Evolutionary conservation across 495 filamentous ascomycete species (phyloP).

Genomic region (Trichoderma reesei): DNA sequence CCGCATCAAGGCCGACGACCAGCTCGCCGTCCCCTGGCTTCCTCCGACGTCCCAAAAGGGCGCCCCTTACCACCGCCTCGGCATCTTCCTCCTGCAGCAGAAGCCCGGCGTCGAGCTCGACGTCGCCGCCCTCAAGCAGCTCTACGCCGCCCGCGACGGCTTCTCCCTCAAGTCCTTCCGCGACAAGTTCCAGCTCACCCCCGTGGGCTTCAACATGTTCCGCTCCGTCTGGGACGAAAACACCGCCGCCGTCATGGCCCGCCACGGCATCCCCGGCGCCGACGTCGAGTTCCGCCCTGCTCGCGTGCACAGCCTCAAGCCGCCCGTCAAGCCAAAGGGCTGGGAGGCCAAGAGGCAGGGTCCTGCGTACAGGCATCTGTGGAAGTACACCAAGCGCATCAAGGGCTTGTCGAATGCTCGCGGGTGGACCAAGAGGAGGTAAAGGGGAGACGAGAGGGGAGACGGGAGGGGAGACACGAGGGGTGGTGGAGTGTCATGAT

Average conservation of each 20-base stretch:
- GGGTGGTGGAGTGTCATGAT: not conserved
- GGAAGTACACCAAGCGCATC: conserved; percentile 44
- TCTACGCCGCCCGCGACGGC: conserved; percentile 44
- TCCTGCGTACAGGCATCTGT: conserved; percentile 43
- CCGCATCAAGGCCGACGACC: conserved; percentile 34
- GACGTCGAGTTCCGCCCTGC: conserved; percentile 78
- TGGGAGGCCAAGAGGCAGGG: conserved; percentile 48
- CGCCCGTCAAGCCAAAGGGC: conserved; percentile 38
- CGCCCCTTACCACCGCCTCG: conserved; percentile 79
- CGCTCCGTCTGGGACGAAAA: conserved; percentile 80
- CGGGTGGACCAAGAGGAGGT: conserved; percentile 15
- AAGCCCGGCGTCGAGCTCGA: conserved; percentile 50
- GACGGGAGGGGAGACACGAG: not conserved
- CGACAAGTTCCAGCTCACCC: conserved; percentile 52
- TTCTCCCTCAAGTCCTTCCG: conserved; percentile 66
- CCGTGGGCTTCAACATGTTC: conserved; percentile 81
- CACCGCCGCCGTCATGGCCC: conserved; percentile 75
- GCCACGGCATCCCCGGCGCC: conserved; percentile 60
- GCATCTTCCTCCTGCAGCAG: conserved; percentile 77
- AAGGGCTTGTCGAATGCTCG: conserved; percentile 18
- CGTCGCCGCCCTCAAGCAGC: conserved; percentile 44
- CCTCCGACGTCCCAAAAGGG: conserved; percentile 84
- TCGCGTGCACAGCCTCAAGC: conserved; percentile 44
- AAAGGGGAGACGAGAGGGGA: not conserved
- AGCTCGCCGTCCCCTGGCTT: conserved; percentile 70